phyloP scores from a whole-genome alignment of 1,284 basidiomycete genomes.

The Termitomyces sp. region DNA sequence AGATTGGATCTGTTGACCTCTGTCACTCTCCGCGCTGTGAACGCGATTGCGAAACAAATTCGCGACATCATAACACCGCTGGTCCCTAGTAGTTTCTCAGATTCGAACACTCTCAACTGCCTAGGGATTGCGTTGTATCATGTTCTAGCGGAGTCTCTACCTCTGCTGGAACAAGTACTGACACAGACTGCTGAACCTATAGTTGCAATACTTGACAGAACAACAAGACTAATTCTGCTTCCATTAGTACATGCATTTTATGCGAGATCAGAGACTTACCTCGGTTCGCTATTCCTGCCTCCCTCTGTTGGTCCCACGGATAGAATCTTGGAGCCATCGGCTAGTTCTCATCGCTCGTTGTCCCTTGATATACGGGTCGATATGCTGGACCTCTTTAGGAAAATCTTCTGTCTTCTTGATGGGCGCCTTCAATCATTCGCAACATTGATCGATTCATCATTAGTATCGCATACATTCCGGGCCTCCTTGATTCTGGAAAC shows the following conservation, averaged over 20 bases:
- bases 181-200: slow-evolving; percentile 12
- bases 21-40: slow-evolving; percentile 25
- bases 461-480: slow-evolving; percentile 21
- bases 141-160: slow-evolving; percentile 16
- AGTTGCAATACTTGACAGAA: slow-evolving; percentile 21
- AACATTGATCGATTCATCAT: slow-evolving; percentile 6
- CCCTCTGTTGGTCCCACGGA: slow-evolving; percentile 3
- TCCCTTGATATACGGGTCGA: slow-evolving; percentile 24
- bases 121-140: slow-evolving; percentile 15
- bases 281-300: slow-evolving; percentile 18
- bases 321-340: slow-evolving; percentile 7
- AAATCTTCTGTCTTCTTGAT: slow-evolving; percentile 17
- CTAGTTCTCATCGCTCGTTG: not conserved
- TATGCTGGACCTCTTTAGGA: slow-evolving; percentile 25
- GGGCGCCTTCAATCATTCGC: slow-evolving; percentile 5
- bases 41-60: slow-evolving; percentile 22
- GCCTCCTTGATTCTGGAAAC: slow-evolving; percentile 25
- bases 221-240: slow-evolving; percentile 20
- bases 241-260: slow-evolving; percentile 24
- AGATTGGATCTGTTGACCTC: slow-evolving; percentile 23
- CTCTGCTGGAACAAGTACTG: slow-evolving; percentile 10
- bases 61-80: slow-evolving; percentile 7
- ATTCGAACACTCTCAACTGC: slow-evolving; percentile 12
- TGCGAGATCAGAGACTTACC: slow-evolving; percentile 21
- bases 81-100: slow-evolving; percentile 1